phyloP scores from a whole-genome alignment of 805 yeast species.

The Limtongia smithiae region DNA sequence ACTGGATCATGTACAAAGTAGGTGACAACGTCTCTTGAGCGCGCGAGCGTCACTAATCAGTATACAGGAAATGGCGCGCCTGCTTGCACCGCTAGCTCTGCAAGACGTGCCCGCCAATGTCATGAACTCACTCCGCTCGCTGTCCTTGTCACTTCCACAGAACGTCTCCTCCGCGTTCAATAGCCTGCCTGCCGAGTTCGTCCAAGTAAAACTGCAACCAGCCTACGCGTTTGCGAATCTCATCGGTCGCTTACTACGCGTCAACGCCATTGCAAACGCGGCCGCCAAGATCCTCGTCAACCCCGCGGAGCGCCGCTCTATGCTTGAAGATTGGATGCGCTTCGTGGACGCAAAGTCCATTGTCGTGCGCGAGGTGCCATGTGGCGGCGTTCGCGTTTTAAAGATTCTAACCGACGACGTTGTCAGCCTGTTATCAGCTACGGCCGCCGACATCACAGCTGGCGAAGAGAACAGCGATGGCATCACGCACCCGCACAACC shows the following conservation, averaged over 20 bases:
- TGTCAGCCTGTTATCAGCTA: conserved; percentile 31
- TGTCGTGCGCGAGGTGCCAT: conserved; percentile 51
- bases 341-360: conserved; percentile 48
- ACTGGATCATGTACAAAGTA: conserved; percentile 54
- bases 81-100: conserved; percentile 59
- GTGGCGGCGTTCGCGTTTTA: conserved; percentile 36
- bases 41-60: not conserved
- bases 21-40: conserved; percentile 28
- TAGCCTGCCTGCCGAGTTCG: conserved; percentile 49
- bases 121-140: conserved; percentile 51
- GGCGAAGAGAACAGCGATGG: too few species aligned
- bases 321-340: conserved; percentile 57
- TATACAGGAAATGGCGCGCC: conserved; percentile 45
- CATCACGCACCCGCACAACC: not conserved
- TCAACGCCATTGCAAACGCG: conserved; percentile 50
- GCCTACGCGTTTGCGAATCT: conserved; percentile 54
- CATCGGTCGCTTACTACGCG: conserved; percentile 52
- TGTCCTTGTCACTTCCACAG: conserved; percentile 50
- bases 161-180: conserved; percentile 30
- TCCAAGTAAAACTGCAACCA: conserved; percentile 49
- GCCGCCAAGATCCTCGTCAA: conserved; percentile 48
- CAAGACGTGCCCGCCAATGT: conserved; percentile 57
- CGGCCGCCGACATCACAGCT: too few species aligned
- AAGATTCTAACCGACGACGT: conserved; percentile 35
- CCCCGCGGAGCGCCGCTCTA: conserved; percentile 44